Base-by-base conservation (phyloP, 225 moss, liverwort and hornwort genomes). In the Bryum argenteum region DNA sequence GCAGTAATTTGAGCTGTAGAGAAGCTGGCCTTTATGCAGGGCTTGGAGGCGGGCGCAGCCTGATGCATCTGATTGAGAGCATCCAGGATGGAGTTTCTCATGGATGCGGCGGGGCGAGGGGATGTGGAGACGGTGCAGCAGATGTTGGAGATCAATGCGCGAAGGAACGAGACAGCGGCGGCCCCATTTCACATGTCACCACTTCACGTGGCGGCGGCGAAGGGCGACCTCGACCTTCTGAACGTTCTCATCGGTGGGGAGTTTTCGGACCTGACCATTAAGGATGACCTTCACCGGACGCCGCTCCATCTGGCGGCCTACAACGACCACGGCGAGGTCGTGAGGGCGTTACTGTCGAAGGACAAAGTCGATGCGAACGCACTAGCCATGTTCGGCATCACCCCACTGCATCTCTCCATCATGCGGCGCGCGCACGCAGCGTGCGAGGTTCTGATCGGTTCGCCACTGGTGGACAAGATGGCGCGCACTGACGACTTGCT, bases 221-320 rank as follows among this genome's bases (percentile, higher is more conserved):
- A 22, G 7, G 84, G 84, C 5, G 67, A 84, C 15, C 26, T 77
- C 8, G 63, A 84, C 13, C 17, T 48, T 19, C 21, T 84, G 38
- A 75, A 39, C 19, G 26, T 42, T 43, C 53, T 69, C 13, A 51
- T 79, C 15, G 61, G 26, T 2, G 60, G 47, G 38, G 65, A 58
- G 15, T 48, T 41, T 22, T 61, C 21, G 11, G 71, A 77, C 16
- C 63, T 84, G 11, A 54, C 71, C 22, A 17, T 47, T 18, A 53
- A 47, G 4, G 84, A 84, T 39, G 84, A 84, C 52, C 62, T 84
- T 11, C 70, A 73, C 54, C 67, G 84, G 53, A 84, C 84, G 17
- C 84, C 84, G 14, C 84, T 84, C 15, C 84, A 84, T 33, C 77
- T 84, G 1, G 84, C 80, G 10, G 77, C 80, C 1, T 74, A 71